Evolutionary conservation across 108 stramenopile species (phyloP), one percentile per base, ranked within the genome.

Genomic region (Skeletonema tropicum): DNA sequence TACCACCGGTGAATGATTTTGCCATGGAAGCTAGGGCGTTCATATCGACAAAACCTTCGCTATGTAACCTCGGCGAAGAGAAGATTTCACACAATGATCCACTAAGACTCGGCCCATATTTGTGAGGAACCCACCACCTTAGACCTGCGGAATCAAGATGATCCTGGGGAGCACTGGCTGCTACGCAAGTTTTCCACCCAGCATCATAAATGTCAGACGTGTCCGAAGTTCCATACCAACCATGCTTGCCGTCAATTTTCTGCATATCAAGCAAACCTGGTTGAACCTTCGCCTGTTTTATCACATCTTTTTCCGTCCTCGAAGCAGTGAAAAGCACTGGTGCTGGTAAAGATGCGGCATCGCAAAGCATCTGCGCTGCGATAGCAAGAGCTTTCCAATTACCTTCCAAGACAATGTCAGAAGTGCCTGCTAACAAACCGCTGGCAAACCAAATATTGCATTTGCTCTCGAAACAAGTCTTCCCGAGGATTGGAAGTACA

Each of bases 121-220:
- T 75, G 48, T 83, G 87, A 30, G 89, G 90, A 33, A 94, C 83
- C 93, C 91, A 94, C 93, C 93, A 94, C 25, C 93, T 76, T 42
- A 94, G 79, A 14, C 93, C 93, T 62, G 81, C 78, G 12, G 79
- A 26, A 58, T 84, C 81, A 14, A 94, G 65, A 45, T 80, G 74
- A 26, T 80, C 60, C 35, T 82, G 85, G 30, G 86, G 70, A 26
- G 89, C 81, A 69, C 86, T 85, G 10, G 84, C 91, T 59, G 91
- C 83, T 57, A 91, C 75, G 68, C 90, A 92, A 19, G 84, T 79
- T 67, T 92, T 94, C 45, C 90, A 88, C 11, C 93, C 92, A 33
- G 86, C 85, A 65, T 86, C 73, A 65, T 80, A 60, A 57, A 45
- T 61, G 33, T 68, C 61, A 52, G 66, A 36, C 23, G 38, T 57